Evolutionary conservation across 495 filamentous ascomycete genomes (phyloP).

Genomic region (Hyaloscypha finlandica): DNA sequence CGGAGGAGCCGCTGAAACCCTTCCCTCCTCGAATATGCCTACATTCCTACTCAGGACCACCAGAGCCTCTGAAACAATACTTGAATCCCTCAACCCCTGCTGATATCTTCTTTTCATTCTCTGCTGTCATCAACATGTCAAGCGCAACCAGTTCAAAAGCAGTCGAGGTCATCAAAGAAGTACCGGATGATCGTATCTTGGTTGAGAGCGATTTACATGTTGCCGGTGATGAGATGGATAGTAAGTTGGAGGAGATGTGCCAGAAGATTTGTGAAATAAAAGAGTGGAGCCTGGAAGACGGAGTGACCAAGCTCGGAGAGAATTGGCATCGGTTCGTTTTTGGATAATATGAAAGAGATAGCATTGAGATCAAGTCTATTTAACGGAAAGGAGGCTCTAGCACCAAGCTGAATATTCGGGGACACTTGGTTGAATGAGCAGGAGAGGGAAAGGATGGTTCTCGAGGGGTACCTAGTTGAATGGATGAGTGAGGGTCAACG

Average conservation of each 20-base stretch:
- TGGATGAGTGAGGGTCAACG: too few species aligned
- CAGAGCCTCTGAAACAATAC: slow-evolving; percentile 76
- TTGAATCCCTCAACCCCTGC: slow-evolving; percentile 72
- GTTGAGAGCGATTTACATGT: slow-evolving; percentile 89
- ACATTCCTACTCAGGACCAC: slow-evolving; percentile 88
- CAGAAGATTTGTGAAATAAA: slow-evolving; percentile 74
- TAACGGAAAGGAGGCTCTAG: too few species aligned
- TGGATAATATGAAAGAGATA: slow-evolving; percentile 2
- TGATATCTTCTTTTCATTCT: slow-evolving; percentile 87
- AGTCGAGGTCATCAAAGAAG: slow-evolving; percentile 64
- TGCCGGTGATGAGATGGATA: slow-evolving; percentile 84
- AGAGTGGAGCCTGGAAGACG: slow-evolving; percentile 74
- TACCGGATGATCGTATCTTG: slow-evolving; percentile 78
- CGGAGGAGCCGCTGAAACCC: slow-evolving; percentile 40
- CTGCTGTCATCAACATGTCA: slow-evolving; percentile 76
- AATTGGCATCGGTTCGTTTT: slow-evolving; percentile 87
- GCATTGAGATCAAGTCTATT: neutral
- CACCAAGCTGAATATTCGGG: too few species aligned
- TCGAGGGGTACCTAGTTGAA: too few species aligned
- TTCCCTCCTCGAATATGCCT: slow-evolving; percentile 92
- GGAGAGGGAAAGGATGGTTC: too few species aligned
- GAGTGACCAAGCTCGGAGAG: slow-evolving; percentile 63
- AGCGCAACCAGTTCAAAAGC: slow-evolving; percentile 54
- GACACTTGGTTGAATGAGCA: too few species aligned
- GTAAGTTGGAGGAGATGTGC: slow-evolving; percentile 69